These are phyloP conservation scores for Curvularia sp. DNA, from an alignment of 2,329 filamentous ascomycete species.

Conservation along the genomic window DNA sequence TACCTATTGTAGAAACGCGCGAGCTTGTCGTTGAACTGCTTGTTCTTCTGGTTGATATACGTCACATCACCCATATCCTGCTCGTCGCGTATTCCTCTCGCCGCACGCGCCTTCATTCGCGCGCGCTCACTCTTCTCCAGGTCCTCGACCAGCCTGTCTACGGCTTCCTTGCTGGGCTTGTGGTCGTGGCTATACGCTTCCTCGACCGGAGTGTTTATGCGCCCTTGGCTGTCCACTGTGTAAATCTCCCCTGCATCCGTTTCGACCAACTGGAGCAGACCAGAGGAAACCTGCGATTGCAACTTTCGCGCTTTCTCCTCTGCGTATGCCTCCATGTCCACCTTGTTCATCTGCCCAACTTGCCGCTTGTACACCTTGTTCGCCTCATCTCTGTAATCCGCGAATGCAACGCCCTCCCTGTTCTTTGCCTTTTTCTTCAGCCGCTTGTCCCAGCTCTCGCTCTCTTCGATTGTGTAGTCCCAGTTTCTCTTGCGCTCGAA, in stretches of 20 bases:
- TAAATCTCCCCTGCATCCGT: slow-evolving; percentile 88
- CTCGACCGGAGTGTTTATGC: slow-evolving; percentile 88
- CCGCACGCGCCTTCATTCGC: slow-evolving; percentile 82
- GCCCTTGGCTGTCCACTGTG: slow-evolving; percentile 88
- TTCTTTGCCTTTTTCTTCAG: slow-evolving; percentile 83
- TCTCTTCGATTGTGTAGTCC: slow-evolving; percentile 98
- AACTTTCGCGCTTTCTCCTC: slow-evolving; percentile 84
- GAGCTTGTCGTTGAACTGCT: slow-evolving; percentile 99
- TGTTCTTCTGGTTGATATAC: slow-evolving; percentile 99
- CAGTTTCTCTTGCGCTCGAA: slow-evolving; percentile 98
- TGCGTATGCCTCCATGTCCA: slow-evolving; percentile 82
- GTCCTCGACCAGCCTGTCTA: slow-evolving; percentile 87
- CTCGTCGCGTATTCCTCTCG: slow-evolving; percentile 74
- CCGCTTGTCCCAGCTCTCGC: slow-evolving; percentile 90
- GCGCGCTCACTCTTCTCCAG: slow-evolving; percentile 87
- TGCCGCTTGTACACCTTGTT: slow-evolving; percentile 95
- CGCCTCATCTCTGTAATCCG: slow-evolving; percentile 85
- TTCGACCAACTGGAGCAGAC: slow-evolving; percentile 91
- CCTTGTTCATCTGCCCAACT: slow-evolving; percentile 73
- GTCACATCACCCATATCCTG: slow-evolving; percentile 86
- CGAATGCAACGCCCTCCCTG: slow-evolving; percentile 85
- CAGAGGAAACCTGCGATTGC: slow-evolving; percentile 81
- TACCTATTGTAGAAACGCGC: slow-evolving; percentile 98
- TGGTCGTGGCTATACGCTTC: slow-evolving; percentile 82
- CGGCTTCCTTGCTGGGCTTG: slow-evolving; percentile 82